These are phyloP conservation scores for Spiraea crenata DNA, from an alignment of 331 rosid genomes.

Conservation along the genomic window DNA sequence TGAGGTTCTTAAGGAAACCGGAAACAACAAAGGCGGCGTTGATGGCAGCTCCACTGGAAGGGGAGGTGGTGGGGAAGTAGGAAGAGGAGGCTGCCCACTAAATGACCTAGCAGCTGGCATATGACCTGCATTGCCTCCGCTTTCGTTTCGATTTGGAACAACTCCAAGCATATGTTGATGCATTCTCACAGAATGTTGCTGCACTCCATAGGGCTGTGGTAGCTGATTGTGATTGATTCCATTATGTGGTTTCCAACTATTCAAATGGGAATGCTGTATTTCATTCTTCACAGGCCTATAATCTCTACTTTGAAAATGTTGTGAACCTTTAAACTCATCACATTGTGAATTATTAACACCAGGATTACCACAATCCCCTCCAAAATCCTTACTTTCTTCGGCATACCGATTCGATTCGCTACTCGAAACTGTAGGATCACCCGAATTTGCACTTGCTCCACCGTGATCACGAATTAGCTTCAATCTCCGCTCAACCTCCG, in stretches of 20 bases:
- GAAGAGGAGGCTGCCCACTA: constrained; percentile 68
- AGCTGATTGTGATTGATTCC: constrained; percentile 24
- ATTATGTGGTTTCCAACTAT: constrained; percentile 11
- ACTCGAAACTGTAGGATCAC: constrained; percentile 5
- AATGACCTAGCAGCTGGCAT: constrained; percentile 44
- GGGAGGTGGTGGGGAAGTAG: constrained; percentile 77
- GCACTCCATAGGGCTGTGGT: constrained; percentile 31
- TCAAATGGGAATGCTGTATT: constrained; percentile 18
- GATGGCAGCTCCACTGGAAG: constrained; percentile 52
- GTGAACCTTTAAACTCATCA: neutral
- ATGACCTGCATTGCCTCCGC: constrained; percentile 30
- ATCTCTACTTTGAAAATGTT: constrained; percentile 14
- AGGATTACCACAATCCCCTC: neutral
- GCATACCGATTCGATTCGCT: constrained; percentile 6
- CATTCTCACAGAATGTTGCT: constrained; percentile 17
- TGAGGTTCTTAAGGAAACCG: constrained; percentile 43
- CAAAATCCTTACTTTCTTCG: constrained; percentile 17
- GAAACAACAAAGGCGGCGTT: constrained; percentile 54
- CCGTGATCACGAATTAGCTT: constrained; percentile 92
- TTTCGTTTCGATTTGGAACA: constrained; percentile 21
- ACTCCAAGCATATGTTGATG: constrained; percentile 18
- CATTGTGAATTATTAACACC: neutral
- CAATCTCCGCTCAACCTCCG: constrained; percentile 66
- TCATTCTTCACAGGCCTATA: constrained; percentile 23
- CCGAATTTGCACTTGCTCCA: neutral